Evolutionary conservation across 768 basidiomycete species (phyloP).

Genomic region (Piloderma croceum): DNA sequence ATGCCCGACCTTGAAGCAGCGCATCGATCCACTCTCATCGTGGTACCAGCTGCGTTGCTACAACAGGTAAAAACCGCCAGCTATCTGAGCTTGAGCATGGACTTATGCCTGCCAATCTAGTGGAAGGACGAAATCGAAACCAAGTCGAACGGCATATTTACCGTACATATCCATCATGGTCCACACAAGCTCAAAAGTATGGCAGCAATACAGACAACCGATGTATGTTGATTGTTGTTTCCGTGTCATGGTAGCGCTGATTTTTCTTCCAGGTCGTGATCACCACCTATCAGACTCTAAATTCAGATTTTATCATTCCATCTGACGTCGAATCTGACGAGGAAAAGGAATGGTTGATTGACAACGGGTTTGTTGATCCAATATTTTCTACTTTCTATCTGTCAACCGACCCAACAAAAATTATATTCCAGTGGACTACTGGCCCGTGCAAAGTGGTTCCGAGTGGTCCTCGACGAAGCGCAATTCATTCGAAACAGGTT

Average conservation of each 20-base stretch:
- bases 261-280: conserved; percentile 49
- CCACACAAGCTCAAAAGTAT: conserved; percentile 56
- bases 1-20: conserved; percentile 43
- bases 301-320: conserved; percentile 51
- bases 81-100: background rate
- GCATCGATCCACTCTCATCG: conserved; percentile 56
- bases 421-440: conserved; percentile 54
- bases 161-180: conserved; percentile 68
- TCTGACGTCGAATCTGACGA: conserved; percentile 40
- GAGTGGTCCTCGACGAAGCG: conserved; percentile 74
- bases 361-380: conserved; percentile 50
- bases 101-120: conserved; percentile 24
- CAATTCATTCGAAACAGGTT: conserved; percentile 72
- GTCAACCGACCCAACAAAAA: too few species aligned
- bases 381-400: too few species aligned
- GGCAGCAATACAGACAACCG: conserved; percentile 45
- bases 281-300: conserved; percentile 75
- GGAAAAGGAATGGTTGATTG: conserved; percentile 41
- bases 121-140: conserved; percentile 71
- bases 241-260: conserved; percentile 1
- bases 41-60: conserved; percentile 73
- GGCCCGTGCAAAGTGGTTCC: conserved; percentile 56
- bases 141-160: conserved; percentile 59
- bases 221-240: conserved; percentile 31
- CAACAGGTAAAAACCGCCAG: conserved; percentile 43